Evolutionary conservation across 2,329 filamentous ascomycete genomes (phyloP).

Genomic region (Ampelomyces quisqualis): DNA sequence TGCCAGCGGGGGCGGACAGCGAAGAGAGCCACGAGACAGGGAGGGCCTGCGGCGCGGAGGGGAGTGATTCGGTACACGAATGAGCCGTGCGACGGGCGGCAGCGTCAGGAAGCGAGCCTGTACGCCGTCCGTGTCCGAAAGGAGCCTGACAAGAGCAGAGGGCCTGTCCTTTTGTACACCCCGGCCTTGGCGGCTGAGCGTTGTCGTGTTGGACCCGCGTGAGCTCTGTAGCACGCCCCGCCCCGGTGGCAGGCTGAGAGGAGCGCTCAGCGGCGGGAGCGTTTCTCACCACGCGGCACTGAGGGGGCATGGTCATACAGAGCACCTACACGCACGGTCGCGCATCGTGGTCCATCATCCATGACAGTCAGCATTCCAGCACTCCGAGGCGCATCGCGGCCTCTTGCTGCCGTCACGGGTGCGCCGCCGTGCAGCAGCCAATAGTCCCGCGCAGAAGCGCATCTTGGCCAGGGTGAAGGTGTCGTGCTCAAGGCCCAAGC

Average conservation of each 20-base stretch:
- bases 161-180: slow-evolving; percentile 6
- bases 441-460: too few species aligned
- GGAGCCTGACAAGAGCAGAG: slow-evolving; percentile 17
- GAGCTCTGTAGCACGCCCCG: slow-evolving; percentile 16
- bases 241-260: too few species aligned
- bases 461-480: slow-evolving; percentile 3
- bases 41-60: slow-evolving; percentile 9
- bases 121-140: slow-evolving; percentile 20
- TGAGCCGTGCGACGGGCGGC: slow-evolving; percentile 19
- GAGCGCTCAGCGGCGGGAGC: too few species aligned
- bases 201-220: slow-evolving; percentile 30
- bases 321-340: too few species aligned
- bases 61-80: slow-evolving; percentile 24
- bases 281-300: too few species aligned
- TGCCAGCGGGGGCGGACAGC: slow-evolving; percentile 22
- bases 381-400: too few species aligned
- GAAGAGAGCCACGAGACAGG: slow-evolving; percentile 19
- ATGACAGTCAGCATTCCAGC: too few species aligned
- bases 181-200: slow-evolving; percentile 16
- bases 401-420: too few species aligned
- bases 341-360: too few species aligned
- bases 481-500: slow-evolving; percentile 7
- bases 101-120: slow-evolving; percentile 18
- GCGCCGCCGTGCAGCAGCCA: too few species aligned
- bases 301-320: too few species aligned